Evolutionary conservation across 2,329 filamentous ascomycete genomes (phyloP), one percentile per base, ranked within the genome.

Genomic region (Apiospora marii): DNA sequence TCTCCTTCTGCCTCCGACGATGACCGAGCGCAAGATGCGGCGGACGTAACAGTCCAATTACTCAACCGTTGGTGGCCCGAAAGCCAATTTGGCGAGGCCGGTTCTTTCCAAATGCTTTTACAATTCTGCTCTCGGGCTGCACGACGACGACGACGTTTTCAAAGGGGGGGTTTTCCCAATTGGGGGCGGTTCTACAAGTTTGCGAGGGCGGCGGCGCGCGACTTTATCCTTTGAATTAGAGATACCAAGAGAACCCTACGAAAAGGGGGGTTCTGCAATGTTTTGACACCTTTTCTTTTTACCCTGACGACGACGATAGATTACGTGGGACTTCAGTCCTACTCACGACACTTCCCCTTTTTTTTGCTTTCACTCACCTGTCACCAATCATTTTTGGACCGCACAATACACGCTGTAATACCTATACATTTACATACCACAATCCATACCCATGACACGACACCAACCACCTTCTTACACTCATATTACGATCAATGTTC

Each of bases 161-260:
- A 49, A 30, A 30, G 27, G 51, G n/a, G 34, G 58, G 34, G 19
- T 19, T 37, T 64, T 64, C 14, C 58, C 19, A 41, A 13, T 64
- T n/a, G 30, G 19, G 22, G 43, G 19, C 12, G 6, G 41, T 68
- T 48, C n/a, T 46, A 48, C 41, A 44, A 48, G 64, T 48, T 68
- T n/a, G 41, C n/a, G 24, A 34, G 67, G 67, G n/a, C 27, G 67
- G 41, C 67, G 67, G 67, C 67, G 67, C 30, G 27, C 67, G 41
- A 68, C 67, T 64, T 64, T 24, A 19, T 68, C 67, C 41, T 44
- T 46, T 68, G 67, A 68, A 68, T 48, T 68, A 68, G 41, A 68
- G 67, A 68, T 68, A 68, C 67, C 67, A 68, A 41, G 34, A 64
- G 58, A 41, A 64, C 58, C 58, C 30, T n/a, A 64, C 58, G 58